A percentile compares a stretch with the other conserved stretches of the same genome.
Evolutionary conservation across 768 basidiomycete genomes (phyloP).

Genomic region (Gloeopeniophorella convolvens): DNA sequence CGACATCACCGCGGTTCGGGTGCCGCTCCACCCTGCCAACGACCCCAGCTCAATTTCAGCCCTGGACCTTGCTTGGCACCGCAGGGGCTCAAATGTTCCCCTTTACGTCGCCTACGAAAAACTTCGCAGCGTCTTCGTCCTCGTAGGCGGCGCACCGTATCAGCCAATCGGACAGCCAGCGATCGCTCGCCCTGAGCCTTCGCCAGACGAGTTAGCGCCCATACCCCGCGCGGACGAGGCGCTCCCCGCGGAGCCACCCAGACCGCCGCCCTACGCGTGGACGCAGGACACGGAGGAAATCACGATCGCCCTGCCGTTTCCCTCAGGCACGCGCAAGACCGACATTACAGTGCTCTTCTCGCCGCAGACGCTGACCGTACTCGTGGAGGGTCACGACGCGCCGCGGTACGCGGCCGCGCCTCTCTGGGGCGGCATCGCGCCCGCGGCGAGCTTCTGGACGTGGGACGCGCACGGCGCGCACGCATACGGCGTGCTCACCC

Average conservation of each 20-base stretch:
- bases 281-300: constrained; percentile 80
- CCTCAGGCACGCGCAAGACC: constrained; percentile 54
- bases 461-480: constrained; percentile 76
- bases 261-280: constrained; percentile 87
- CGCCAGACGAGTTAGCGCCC: constrained; percentile 58
- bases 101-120: constrained; percentile 45
- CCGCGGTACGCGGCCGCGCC: constrained; percentile 56
- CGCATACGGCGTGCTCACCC: constrained; percentile 61
- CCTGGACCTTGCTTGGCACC: constrained; percentile 61
- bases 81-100: constrained; percentile 66
- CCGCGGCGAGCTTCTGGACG: constrained; percentile 86
- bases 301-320: constrained; percentile 80
- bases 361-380: constrained; percentile 55
- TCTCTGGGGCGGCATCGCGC: constrained; percentile 76
- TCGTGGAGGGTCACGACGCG: constrained; percentile 39
- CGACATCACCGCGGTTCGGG: constrained; percentile 57
- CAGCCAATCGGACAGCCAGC: constrained; percentile 32
- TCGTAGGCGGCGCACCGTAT: constrained; percentile 56
- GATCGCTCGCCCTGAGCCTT: constrained; percentile 44
- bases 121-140: constrained; percentile 40
- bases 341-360: constrained; percentile 65
- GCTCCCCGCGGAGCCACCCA: constrained; percentile 30
- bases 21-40: constrained; percentile 39
- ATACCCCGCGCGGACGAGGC: constrained; percentile 56
- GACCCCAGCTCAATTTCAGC: constrained; percentile 29